Evolutionary conservation across 2,329 filamentous ascomycete genomes (phyloP).

Genomic region (Fusarium compactum): DNA sequence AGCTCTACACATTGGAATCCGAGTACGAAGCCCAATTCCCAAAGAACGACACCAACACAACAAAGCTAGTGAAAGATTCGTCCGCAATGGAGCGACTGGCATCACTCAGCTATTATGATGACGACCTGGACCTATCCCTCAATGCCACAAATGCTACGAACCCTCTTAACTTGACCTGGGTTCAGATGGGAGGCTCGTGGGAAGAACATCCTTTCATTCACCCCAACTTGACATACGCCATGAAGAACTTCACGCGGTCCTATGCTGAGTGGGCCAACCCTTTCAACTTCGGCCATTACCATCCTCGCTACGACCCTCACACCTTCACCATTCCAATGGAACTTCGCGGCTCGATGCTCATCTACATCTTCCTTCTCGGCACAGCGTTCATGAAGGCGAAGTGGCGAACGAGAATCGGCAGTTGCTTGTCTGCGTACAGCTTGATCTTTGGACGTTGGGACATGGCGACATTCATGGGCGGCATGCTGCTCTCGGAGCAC

Average conservation of each 20-base stretch:
- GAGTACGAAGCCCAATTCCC: constrained; percentile 30
- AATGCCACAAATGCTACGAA: constrained; percentile 49
- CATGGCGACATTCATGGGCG: constrained; percentile 56
- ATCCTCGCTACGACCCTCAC: constrained; percentile 57
- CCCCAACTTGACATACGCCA: constrained; percentile 53
- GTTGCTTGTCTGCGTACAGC: constrained; percentile 51
- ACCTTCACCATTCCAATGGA: constrained; percentile 59
- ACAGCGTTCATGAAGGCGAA: constrained; percentile 53
- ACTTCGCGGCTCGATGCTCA: constrained; percentile 55
- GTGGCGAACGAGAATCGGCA: constrained; percentile 51
- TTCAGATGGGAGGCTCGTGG: constrained; percentile 57
- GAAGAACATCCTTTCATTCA: constrained; percentile 57
- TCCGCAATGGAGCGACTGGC: constrained; percentile 9
- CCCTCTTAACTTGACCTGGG: constrained; percentile 49
- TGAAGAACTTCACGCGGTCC: constrained; percentile 54
- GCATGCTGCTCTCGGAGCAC: constrained; percentile 53
- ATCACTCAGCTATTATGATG: constrained; percentile 8
- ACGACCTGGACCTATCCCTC: constrained; percentile 7
- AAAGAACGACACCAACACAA: constrained; percentile 31
- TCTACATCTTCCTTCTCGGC: constrained; percentile 56
- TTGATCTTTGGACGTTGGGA: constrained; percentile 55
- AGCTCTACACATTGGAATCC: constrained; percentile 47
- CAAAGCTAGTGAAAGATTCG: constrained; percentile 3
- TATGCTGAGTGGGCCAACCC: constrained; percentile 58
- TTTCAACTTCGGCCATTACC: constrained; percentile 56